Base-by-base conservation (phyloP, 768 basidiomycete genomes). In the Neoboletus brunneissimus region DNA sequence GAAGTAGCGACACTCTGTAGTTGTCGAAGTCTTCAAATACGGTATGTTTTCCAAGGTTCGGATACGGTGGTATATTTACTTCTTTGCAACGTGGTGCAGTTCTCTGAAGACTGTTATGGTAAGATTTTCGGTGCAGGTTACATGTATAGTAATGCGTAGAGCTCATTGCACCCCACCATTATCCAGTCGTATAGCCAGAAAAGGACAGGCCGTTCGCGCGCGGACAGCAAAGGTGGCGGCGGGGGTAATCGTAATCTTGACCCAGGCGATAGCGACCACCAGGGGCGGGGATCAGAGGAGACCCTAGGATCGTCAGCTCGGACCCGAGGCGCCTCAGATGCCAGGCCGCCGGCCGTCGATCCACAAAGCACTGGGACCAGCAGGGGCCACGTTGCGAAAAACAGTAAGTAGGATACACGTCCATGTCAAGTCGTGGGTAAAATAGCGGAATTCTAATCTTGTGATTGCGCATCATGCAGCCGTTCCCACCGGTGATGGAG, bases 1-100 rank as follows among this genome's bases (percentile, higher is more conserved):
- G 94, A 97, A 70, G 94, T 97, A 11, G 92, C 95, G 10, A 96
- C 95, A 3, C 75, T 98, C 5, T 94, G 92, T 67, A 90, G 85
- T 60, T 91, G 89, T 69, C 83, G 91, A 59, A 89, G 90, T 67
- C 75, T 98, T 55, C 94, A 97, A 67, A 93, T 97, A 63, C 79
- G 94, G 86, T 89, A 72, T 48, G 82, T 79, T 54, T 59, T 18
- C 5, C 4, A 16, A 63, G 54, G 7, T 62, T 64, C 67, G 42
- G 46, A 51, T 40, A 27, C 43, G 48, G 29, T 58, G 57, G 12
- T 55, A 51, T 51, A 47, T 37, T 61, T 48, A 51, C 57, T 56
- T 42, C 51, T 57, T 38, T 50, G 8, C 51, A 6, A 57, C 38
- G 44, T 20, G 16, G 55, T 23, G 25, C 58, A 90, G 88, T 27